Evolutionary conservation across 2,329 filamentous ascomycete species (phyloP).

Genomic region (Stemphylium beticola): DNA sequence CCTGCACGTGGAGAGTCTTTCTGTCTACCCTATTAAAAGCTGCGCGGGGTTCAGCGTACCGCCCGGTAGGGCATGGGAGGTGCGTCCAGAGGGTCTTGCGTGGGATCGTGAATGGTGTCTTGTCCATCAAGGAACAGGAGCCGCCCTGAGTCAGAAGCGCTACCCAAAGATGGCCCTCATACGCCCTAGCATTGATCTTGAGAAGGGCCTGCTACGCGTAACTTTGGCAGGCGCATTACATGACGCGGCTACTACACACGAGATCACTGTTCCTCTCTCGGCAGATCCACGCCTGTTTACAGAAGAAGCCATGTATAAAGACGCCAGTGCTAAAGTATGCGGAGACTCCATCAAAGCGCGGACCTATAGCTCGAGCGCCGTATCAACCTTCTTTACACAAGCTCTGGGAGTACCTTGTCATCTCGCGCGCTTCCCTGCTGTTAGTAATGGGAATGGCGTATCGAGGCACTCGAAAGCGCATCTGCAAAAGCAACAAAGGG

Average conservation of each 20-base stretch:
- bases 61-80: conserved; percentile 69
- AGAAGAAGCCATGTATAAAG: conserved; percentile 46
- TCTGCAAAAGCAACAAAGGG: conserved; percentile 59
- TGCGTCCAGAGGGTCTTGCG: conserved; percentile 80
- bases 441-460: conserved; percentile 56
- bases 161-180: conserved; percentile 88
- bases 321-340: conserved; percentile 73
- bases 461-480: conserved; percentile 75
- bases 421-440: conserved; percentile 79
- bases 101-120: conserved; percentile 99
- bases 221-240: conserved; percentile 53
- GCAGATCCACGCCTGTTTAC: conserved; percentile 67
- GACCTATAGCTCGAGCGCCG: conserved; percentile 68
- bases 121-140: conserved; percentile 82
- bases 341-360: conserved; percentile 77
- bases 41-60: conserved; percentile 82
- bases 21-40: conserved; percentile 91
- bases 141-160: conserved; percentile 85
- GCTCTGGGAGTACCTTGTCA: conserved; percentile 80
- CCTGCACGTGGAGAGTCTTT: conserved; percentile 56
- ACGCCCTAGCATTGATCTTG: conserved; percentile 74
- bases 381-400: conserved; percentile 79
- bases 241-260: conserved; percentile 40
- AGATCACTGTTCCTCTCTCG: conserved; percentile 65
- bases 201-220: conserved; percentile 69